Base-by-base conservation (phyloP, 176 grass and related monocot genomes). In the Poa pratensis region DNA sequence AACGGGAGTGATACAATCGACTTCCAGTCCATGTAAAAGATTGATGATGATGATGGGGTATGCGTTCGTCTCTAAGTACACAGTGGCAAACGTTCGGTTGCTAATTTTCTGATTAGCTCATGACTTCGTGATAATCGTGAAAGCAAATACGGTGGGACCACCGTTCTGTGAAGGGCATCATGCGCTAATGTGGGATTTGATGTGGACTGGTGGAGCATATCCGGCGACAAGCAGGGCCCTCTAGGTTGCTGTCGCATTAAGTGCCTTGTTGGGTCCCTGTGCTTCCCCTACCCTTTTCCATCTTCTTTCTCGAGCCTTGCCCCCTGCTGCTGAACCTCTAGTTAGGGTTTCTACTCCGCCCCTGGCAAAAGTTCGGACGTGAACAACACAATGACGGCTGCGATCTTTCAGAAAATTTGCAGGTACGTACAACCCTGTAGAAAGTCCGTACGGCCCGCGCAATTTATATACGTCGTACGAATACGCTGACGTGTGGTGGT, bases 181-280 rank as follows among this genome's bases (percentile, higher is more conserved):
- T 85, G 80, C 76, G 77, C 69, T 73, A 88, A 85, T 90, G 91
- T 90, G 87, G 89, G 92, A 85, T 94, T 92, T 97, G 92, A 94
- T 92, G 88, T 94, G 54, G 92, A 97, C 92, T 3, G 45, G n/a
- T 88, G 84, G 78, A 87, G 92, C 86, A 94, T 92, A 92, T 89
- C 82, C 86, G 24, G 61, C 60, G 92, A 92, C 92, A 97, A n/a
- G 60, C 78, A 84, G 83, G 79, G 26, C 75, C 85, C 84, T 58
- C 77, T 79, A 26, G 79, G 94, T 84, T 87, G 76, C 85, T 81
- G 73, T 91, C 89, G 69, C 86, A 91, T 82, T 93, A 63, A 83
- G 83, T 84, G 88, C 73, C 42, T 54, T 82, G 74, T 83, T 82
- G 86, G 88, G 83, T 86, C 82, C 78, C 23, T 87, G 27, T 83